These are phyloP conservation scores for Mariannaea elegans DNA, from an alignment of 2,329 filamentous ascomycete species.

Conservation along the genomic window DNA sequence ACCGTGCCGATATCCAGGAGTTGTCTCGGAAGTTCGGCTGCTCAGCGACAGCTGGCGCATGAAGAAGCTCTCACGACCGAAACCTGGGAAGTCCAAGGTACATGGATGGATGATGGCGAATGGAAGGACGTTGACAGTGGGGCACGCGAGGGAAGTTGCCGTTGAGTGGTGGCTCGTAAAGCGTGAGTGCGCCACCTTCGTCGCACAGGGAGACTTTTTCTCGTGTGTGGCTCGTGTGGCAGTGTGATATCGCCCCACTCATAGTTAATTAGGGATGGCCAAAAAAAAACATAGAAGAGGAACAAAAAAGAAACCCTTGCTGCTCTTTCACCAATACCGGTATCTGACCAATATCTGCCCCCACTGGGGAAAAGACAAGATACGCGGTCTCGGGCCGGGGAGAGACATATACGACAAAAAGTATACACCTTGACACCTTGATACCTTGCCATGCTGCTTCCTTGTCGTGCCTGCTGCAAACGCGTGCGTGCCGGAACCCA, in stretches of 20 bases:
- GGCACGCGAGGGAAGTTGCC: neutral
- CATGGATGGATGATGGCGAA: constrained; percentile 28
- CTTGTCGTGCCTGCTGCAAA: neutral
- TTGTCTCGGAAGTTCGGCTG: constrained; percentile 23
- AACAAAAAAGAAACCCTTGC: neutral
- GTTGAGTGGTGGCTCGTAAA: neutral
- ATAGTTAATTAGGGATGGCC: too few species aligned
- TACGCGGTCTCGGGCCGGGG: constrained; percentile 5
- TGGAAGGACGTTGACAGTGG: constrained; percentile 29
- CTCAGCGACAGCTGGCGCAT: constrained; percentile 23
- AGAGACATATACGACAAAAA: neutral
- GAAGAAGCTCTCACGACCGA: constrained; percentile 27
- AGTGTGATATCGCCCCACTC: constrained; percentile 2
- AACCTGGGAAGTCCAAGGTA: constrained; percentile 21
- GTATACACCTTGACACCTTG: neutral
- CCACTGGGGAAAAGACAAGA: neutral
- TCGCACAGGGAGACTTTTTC: constrained; percentile 2
- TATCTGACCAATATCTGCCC: too few species aligned
- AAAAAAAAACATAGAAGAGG: neutral
- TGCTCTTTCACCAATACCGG: neutral
- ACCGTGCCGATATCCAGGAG: constrained; percentile 9
- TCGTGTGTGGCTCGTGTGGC: constrained; percentile 17
- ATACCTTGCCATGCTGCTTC: neutral
- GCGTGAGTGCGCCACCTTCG: constrained; percentile 1
- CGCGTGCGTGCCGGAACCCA: constrained; percentile 8